Conservation (phyloP, 2,329 filamentous ascomycete species). For the Geosmithia flava region DNA sequence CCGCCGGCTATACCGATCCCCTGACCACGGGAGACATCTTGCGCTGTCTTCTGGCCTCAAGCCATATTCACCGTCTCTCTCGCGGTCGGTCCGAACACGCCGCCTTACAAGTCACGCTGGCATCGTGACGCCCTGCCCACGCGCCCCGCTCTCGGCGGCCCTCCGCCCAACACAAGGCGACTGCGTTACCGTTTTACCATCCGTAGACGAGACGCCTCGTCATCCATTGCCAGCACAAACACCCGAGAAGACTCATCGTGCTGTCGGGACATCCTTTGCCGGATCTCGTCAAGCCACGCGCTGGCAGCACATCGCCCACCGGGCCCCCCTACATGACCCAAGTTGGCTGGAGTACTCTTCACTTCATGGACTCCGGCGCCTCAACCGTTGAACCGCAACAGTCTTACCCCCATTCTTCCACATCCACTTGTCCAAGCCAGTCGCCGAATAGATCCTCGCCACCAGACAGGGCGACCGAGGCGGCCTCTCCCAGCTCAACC, state of each 20-base stretch:
- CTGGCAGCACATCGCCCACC: neutral
- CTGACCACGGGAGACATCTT: neutral
- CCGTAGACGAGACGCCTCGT: neutral
- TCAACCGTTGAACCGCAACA: slow-evolving; percentile 23
- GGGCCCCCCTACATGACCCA: neutral
- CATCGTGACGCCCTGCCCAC: neutral
- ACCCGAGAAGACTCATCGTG: neutral
- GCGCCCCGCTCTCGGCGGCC: too few relatives aligned
- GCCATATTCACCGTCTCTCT: neutral
- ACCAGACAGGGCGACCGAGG: neutral
- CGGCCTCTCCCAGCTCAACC: neutral
- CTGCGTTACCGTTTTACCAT: neutral
- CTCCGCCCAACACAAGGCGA: neutral
- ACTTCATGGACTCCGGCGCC: slow-evolving; percentile 25
- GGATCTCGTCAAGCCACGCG: neutral
- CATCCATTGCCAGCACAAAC: neutral
- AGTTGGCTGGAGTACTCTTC: neutral
- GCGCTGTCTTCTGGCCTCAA: neutral
- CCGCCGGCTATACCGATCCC: neutral
- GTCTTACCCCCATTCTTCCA: slow-evolving; percentile 15
- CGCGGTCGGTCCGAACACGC: neutral
- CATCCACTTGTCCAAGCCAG: neutral
- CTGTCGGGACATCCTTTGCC: neutral
- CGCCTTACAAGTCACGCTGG: neutral
- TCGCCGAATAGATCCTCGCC: neutral